Evolutionary conservation across 2,329 filamentous ascomycete species (phyloP).

Genomic region (Fusarium nematophilum): DNA sequence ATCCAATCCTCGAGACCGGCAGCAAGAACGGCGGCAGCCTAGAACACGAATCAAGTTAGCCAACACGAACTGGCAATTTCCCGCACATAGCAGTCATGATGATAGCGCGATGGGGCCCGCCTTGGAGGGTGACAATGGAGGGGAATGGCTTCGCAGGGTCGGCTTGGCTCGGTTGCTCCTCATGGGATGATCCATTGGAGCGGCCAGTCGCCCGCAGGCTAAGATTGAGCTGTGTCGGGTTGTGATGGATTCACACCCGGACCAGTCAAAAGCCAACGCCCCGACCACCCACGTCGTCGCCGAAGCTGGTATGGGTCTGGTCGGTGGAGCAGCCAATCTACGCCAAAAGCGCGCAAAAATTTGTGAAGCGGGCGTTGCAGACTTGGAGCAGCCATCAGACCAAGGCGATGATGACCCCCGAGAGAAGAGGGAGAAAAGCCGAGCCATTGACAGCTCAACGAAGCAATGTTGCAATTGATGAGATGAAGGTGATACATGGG

Average conservation of each 20-base stretch:
- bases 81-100: neutral
- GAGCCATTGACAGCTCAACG: conserved; percentile 19
- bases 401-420: conserved; percentile 13
- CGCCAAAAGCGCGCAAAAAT: conserved; percentile 39
- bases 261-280: conserved; percentile 35
- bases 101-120: neutral
- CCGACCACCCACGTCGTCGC: conserved; percentile 9
- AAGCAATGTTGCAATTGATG: neutral
- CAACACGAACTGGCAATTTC: conserved; percentile 21
- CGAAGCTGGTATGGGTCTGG: conserved; percentile 48
- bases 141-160: too few relatives aligned
- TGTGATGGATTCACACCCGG: conserved; percentile 13
- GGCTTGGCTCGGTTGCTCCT: too few relatives aligned
- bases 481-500: too few relatives aligned
- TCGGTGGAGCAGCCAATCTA: conserved; percentile 45
- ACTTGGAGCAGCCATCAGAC: conserved; percentile 22
- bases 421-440: conserved; percentile 5
- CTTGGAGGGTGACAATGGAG: conserved; percentile 16
- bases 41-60: conserved; percentile 42
- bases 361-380: conserved; percentile 36
- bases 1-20: conserved; percentile 90
- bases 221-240: too few relatives aligned
- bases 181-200: too few relatives aligned
- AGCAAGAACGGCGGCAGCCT: conserved; percentile 82
- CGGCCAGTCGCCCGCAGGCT: too few relatives aligned